phyloP scores from a whole-genome alignment of 176 grass and related monocot genomes.

The Ensete glaucum region DNA sequence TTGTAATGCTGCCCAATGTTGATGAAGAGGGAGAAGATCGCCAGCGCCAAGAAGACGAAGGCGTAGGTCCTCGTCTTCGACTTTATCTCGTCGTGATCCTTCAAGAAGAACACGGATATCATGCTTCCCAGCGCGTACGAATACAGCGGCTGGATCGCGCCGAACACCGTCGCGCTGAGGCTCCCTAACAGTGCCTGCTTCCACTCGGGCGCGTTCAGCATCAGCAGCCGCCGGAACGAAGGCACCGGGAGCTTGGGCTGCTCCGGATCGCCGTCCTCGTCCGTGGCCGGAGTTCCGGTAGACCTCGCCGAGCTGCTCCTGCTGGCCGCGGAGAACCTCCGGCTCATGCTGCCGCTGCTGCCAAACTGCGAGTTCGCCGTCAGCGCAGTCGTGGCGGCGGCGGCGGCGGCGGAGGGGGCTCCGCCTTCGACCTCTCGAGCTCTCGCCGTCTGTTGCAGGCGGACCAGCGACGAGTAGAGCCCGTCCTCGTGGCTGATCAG shows the following conservation, averaged over 20 bases:
- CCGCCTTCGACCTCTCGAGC: conserved; percentile 27
- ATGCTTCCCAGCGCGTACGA: conserved; percentile 88
- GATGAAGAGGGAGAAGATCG: conserved; percentile 69
- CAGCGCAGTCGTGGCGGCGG: background rate
- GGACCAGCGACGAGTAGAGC: conserved; percentile 72
- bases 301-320: conserved; percentile 71
- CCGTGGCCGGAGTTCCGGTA: conserved; percentile 31
- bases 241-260: conserved; percentile 36
- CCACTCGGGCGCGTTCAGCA: conserved; percentile 93
- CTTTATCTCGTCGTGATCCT: conserved; percentile 67
- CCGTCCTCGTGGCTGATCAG: conserved; percentile 59
- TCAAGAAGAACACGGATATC: conserved; percentile 80
- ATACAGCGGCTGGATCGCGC: conserved; percentile 77
- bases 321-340: conserved; percentile 62
- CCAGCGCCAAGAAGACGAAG: conserved; percentile 58
- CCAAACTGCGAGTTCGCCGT: conserved; percentile 26
- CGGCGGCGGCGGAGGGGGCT: conserved; percentile 7
- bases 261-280: conserved; percentile 20
- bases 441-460: conserved; percentile 65
- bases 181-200: conserved; percentile 61
- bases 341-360: conserved; percentile 78
- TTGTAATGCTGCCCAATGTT: conserved; percentile 95
- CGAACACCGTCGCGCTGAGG: conserved; percentile 66
- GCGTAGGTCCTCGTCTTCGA: conserved; percentile 62
- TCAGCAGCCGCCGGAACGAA: conserved; percentile 70